These are phyloP conservation scores for Didymella arachidicola DNA, from an alignment of 2,329 filamentous ascomycete species.

Conservation along the genomic window DNA sequence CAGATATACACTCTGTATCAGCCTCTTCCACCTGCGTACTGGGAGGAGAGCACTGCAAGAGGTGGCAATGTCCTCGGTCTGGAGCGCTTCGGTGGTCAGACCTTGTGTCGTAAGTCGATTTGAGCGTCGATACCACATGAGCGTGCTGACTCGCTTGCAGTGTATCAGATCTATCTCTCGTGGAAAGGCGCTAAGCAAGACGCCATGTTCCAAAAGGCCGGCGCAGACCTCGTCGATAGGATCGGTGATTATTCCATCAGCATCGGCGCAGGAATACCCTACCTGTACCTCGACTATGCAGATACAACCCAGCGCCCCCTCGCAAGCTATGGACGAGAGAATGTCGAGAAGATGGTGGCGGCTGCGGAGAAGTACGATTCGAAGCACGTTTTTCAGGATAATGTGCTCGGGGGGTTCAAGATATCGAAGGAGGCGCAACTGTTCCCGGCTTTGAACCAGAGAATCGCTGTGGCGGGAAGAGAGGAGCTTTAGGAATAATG, in stretches of 20 bases:
- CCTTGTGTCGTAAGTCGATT: conserved; percentile 27
- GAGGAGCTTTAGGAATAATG: neutral
- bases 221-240: conserved; percentile 25
- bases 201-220: conserved; percentile 29
- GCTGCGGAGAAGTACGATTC: conserved; percentile 35
- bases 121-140: fast-evolving
- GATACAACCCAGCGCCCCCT: conserved; percentile 33
- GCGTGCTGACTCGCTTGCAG: neutral
- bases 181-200: conserved; percentile 35
- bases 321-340: conserved; percentile 29
- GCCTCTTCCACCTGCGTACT: conserved; percentile 51
- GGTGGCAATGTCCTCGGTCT: conserved; percentile 55
- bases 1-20: conserved; percentile 47
- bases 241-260: conserved; percentile 29
- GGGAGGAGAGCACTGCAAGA: conserved; percentile 43
- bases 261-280: conserved; percentile 34
- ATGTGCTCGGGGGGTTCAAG: conserved; percentile 41
- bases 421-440: conserved; percentile 25
- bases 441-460: neutral
- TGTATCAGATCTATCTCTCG: conserved; percentile 34
- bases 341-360: conserved; percentile 32
- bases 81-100: conserved; percentile 27
- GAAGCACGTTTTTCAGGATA: conserved; percentile 33
- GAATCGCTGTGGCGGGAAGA: neutral
- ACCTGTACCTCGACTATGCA: conserved; percentile 48